These are phyloP conservation scores for Metschnikowia baotianmanensis DNA, from an alignment of 805 yeast genomes.

Conservation along the genomic window DNA sequence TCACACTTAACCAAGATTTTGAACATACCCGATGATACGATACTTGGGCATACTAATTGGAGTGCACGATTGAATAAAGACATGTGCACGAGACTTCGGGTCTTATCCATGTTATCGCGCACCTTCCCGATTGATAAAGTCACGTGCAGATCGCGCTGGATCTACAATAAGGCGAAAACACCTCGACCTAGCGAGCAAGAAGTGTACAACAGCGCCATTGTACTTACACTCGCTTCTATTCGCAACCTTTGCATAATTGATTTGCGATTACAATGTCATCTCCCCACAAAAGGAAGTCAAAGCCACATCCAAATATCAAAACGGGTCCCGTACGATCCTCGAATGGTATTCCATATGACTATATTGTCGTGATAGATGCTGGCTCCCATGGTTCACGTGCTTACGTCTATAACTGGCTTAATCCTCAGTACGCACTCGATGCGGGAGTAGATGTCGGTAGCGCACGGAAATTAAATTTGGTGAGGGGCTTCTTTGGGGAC, in stretches of 20 bases:
- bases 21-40: slow-evolving; percentile 15
- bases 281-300: background rate
- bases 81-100: too few relatives aligned
- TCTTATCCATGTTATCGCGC: too few relatives aligned
- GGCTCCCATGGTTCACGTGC: slow-evolving; percentile 68
- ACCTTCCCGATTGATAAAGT: background rate
- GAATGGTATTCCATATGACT: slow-evolving; percentile 53
- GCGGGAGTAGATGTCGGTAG: slow-evolving; percentile 19
- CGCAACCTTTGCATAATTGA: too few relatives aligned
- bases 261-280: background rate
- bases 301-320: background rate
- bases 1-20: too few relatives aligned
- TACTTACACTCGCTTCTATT: too few relatives aligned
- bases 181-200: background rate
- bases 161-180: background rate
- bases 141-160: slow-evolving; percentile 1
- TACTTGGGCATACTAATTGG: slow-evolving; percentile 8
- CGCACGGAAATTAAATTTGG: slow-evolving; percentile 7
- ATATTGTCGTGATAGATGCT: slow-evolving; percentile 60
- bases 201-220: too few relatives aligned
- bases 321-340: slow-evolving; percentile 22
- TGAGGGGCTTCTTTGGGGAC: slow-evolving; percentile 6
- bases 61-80: too few relatives aligned
- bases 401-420: slow-evolving; percentile 55
- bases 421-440: slow-evolving; percentile 32